These are phyloP conservation scores for Clitocybe nebularis DNA, from an alignment of 1,284 basidiomycete species.

Conservation along the genomic window DNA sequence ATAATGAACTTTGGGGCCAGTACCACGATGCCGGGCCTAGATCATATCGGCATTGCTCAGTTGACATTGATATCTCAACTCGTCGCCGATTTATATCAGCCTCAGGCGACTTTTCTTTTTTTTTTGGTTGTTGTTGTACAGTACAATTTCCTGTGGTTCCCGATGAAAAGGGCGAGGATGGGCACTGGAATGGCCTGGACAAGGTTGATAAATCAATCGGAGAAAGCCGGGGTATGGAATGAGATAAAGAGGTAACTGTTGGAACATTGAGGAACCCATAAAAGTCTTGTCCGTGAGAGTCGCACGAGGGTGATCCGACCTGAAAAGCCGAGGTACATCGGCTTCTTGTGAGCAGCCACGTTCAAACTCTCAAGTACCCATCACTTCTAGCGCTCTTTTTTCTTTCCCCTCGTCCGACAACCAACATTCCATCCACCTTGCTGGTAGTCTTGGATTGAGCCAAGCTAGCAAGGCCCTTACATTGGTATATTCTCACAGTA, in stretches of 20 bases:
- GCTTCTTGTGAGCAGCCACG: constrained; percentile 19
- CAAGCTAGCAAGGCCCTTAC: constrained; percentile 20
- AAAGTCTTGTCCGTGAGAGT: constrained; percentile 12
- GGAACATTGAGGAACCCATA: too few relatives aligned
- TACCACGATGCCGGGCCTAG: too few relatives aligned
- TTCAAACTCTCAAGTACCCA: constrained; percentile 24
- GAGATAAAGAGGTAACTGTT: constrained; percentile 10
- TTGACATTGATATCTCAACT: too few relatives aligned
- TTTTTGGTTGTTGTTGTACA: too few relatives aligned
- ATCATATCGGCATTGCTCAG: too few relatives aligned
- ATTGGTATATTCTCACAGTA: constrained; percentile 22
- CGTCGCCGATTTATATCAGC: too few relatives aligned
- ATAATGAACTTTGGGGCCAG: too few relatives aligned
- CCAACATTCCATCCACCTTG: constrained; percentile 9
- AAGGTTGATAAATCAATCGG: not conserved
- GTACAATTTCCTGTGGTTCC: too few relatives aligned
- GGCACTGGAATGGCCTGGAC: not conserved
- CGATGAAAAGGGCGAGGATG: too few relatives aligned
- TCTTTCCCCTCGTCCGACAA: constrained; percentile 15
- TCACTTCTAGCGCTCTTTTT: constrained; percentile 20
- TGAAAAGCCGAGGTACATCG: constrained; percentile 14
- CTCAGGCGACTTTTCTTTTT: too few relatives aligned
- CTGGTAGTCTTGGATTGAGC: constrained; percentile 18
- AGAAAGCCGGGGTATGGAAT: constrained; percentile 1
- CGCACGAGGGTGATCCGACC: constrained; percentile 18